Evolutionary conservation across 371 early-diverging fungal genomes (phyloP), one percentile per base, ranked within the genome.

Genomic region (Mucor sp.): DNA sequence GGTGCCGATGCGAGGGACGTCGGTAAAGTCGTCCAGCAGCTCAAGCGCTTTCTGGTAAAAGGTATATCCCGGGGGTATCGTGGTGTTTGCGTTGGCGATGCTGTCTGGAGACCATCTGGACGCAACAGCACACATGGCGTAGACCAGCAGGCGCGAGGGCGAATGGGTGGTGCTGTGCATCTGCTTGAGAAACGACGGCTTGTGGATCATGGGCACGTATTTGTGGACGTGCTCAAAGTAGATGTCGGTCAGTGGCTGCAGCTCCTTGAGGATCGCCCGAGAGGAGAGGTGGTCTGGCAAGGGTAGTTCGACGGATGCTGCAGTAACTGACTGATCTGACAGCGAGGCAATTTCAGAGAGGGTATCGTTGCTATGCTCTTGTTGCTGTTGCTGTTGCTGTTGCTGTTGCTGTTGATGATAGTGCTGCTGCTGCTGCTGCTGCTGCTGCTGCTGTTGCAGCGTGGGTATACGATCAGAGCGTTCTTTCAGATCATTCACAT

Each of bases 21-120:
- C 93, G 65, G 87, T 77, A 67, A 84, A 87, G 50, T 91, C 89
- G 67, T 90, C 91, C 15, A 93, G 79, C 33, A 90, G 48, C 0
- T 74, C 84, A 55, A 80, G 67, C 11, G 84, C 81, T 6, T 71
- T 67, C 35, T 75, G 78, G 60, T 79, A 81, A 68, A 66, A 84
- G 23, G 60, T 32, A 32, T 78, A 75, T 27, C 84, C 84, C 3
- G 80, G 75, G 9, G 65, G 63, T 4, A 57, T 63, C 11, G 30
- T 56, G 28, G 63, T 55, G 6, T 63, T 53, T 5, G 44, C 47
- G 21, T 23, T 43, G 19, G 71, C 30, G 19, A 48, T 27, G 15
- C 17, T 53, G 32, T 71, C 65, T 25, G 77, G 62, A 30, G 77
- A 68, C 77, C 78, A 89, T 21, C 76, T 68, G 12, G 87, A 76